Base-by-base conservation (phyloP, 2,329 filamentous ascomycete genomes). In the Clathrospora elynae region DNA sequence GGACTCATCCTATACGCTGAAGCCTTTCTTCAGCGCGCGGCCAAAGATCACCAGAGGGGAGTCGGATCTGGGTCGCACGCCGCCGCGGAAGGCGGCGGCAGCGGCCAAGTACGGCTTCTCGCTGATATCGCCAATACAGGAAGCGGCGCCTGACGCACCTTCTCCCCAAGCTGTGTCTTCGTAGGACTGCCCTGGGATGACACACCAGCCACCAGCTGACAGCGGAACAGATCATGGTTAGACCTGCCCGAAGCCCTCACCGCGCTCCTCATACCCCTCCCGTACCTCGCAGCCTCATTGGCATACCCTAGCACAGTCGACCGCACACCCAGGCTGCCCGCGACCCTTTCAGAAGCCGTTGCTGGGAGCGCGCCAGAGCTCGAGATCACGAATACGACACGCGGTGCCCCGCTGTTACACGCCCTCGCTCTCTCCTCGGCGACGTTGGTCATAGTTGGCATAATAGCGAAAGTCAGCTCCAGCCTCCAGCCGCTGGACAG, bases 231-330 rank as follows among this genome's bases (percentile, higher is more conserved):
- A 33, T 65, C 65, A 37, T 66, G 60, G 55, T 42, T 66, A 3
- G 51, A 61, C 38, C 72, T 76, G 11, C 66, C 72, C 17, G 78
- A 81, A 57, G 63, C 75, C 4, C 49, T 80, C 42, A 77, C 76
- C 4, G 77, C 76, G 16, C 53, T 79, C 39, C 64, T 82, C 19
- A 65, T 79, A 17, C 75, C 75, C 6, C 64, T 78, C 17, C 76
- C 76, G 5, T 78, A 71, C 43, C 52, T 78, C 38, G 64, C 78
- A 36, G 74, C 73, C 5, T 74, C 75, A 5, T 59, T 75, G 11
- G 73, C 73, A 40, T 76, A 74, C 48, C 72, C 71, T n/a, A 49
- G 14, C 14, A 19, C 48, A 12, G 31, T 49, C 22, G 49, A 40
- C 6, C 52, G 47, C 14, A 23, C 49, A 32, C 50, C 45, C 17